These are phyloP conservation scores for Dactylorhiza incarnata DNA, from an alignment of 106 monocot species.

Conservation along the genomic window DNA sequence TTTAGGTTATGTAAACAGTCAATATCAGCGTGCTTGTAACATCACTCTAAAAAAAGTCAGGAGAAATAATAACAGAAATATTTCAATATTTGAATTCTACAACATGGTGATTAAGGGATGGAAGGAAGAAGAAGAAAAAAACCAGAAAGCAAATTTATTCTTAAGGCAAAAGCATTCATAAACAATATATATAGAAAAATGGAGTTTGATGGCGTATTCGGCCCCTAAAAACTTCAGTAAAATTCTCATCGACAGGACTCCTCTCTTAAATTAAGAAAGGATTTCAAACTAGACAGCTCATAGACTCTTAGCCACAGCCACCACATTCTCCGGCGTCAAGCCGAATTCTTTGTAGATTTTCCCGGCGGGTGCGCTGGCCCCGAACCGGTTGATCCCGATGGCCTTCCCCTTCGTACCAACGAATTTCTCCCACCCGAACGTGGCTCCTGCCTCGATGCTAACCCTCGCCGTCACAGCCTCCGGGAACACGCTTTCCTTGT, in stretches of 20 bases:
- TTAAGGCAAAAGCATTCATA: background rate
- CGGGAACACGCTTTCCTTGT: slow-evolving; percentile 76
- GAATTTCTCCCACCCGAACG: slow-evolving; percentile 73
- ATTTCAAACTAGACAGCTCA: background rate
- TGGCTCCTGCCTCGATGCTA: slow-evolving; percentile 74
- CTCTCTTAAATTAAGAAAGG: background rate
- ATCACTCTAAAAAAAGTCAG: too few species aligned
- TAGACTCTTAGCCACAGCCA: slow-evolving; percentile 36
- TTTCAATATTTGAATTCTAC: background rate
- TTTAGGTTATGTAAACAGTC: too few species aligned
- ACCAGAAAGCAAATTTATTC: background rate
- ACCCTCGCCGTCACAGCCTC: slow-evolving; percentile 54
- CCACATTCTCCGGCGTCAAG: slow-evolving; percentile 52
- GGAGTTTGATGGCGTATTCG: background rate
- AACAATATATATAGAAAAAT: background rate
- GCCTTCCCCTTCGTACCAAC: slow-evolving; percentile 65
- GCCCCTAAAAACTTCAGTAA: background rate
- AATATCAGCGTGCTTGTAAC: too few species aligned
- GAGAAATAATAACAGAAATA: too few species aligned
- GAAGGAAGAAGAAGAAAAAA: background rate
- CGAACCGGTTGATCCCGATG: slow-evolving; percentile 70
- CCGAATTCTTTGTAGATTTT: slow-evolving; percentile 87
- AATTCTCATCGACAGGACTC: background rate
- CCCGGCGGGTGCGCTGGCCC: slow-evolving; percentile 84
- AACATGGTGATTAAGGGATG: background rate